phyloP scores from a whole-genome alignment of 1,284 basidiomycete species.

The Heterobasidion parviporum region DNA sequence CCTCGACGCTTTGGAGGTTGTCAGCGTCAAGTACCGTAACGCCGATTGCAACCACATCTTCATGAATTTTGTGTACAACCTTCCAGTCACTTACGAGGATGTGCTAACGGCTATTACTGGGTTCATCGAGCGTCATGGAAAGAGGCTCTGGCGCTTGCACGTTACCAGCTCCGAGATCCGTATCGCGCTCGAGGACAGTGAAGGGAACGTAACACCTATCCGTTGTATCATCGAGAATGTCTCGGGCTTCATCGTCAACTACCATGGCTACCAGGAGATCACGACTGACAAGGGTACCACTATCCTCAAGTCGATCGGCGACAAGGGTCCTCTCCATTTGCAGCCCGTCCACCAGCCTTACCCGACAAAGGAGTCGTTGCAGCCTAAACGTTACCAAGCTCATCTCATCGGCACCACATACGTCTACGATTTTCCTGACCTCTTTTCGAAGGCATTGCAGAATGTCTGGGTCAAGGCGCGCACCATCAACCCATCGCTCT shows the following conservation, averaged over 20 bases:
- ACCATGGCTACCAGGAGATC: conserved; percentile 98
- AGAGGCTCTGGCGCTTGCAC: conserved; percentile 95
- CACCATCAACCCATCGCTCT: conserved; percentile 55
- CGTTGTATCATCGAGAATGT: conserved; percentile 98
- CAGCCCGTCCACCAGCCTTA: conserved; percentile 91
- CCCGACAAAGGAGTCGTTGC: conserved; percentile 96
- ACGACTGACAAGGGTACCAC: conserved; percentile 90
- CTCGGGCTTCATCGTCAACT: conserved; percentile 98
- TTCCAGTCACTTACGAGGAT: conserved; percentile 92
- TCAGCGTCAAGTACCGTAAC: conserved; percentile 78
- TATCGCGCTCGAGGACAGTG: conserved; percentile 87
- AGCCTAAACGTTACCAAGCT: conserved; percentile 99
- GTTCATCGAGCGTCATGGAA: conserved; percentile 97
- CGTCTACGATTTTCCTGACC: conserved; percentile 97
- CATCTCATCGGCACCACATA: conserved; percentile 98
- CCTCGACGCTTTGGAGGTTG: conserved; percentile 91
- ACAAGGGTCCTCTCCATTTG: conserved; percentile 88
- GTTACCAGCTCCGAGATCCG: conserved; percentile 98
- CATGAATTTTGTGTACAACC: conserved; percentile 98
- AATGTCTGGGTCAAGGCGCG: conserved; percentile 85
- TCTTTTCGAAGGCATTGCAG: conserved; percentile 94
- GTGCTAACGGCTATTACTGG: conserved; percentile 93
- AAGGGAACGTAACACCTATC: conserved; percentile 91
- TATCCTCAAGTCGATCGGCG: conserved; percentile 94
- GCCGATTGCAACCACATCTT: conserved; percentile 96